phyloP scores from a whole-genome alignment of 495 filamentous ascomycete species.

The Aspergillus sclerotioniger region DNA sequence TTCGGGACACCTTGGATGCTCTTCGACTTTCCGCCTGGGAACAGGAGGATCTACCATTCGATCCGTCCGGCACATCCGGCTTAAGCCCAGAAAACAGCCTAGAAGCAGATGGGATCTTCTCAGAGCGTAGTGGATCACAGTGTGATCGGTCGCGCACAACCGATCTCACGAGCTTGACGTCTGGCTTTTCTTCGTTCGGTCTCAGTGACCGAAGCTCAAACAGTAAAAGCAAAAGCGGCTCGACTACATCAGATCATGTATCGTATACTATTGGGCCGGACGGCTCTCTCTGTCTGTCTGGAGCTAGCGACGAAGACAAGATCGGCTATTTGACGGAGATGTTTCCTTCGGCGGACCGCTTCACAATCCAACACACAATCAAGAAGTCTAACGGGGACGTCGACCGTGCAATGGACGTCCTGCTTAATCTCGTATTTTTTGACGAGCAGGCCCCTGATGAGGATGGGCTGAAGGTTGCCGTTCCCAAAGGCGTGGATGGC shows the following conservation, averaged over 20 bases:
- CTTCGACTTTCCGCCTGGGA: conserved; percentile 59
- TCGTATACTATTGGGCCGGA: conserved; percentile 34
- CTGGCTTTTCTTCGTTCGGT: conserved; percentile 24
- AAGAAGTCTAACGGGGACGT: conserved; percentile 62
- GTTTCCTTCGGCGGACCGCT: conserved; percentile 63
- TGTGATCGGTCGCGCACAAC: conserved; percentile 40
- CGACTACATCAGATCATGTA: conserved; percentile 15
- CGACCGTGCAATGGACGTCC: conserved; percentile 71
- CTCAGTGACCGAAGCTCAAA: conserved; percentile 17
- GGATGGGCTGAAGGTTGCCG: conserved; percentile 37
- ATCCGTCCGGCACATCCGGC: conserved; percentile 68
- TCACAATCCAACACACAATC: conserved; percentile 63
- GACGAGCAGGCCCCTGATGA: conserved; percentile 47
- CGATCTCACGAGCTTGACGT: conserved; percentile 41
- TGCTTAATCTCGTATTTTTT: conserved; percentile 74
- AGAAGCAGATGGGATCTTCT: conserved; percentile 21
- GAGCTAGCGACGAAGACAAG: conserved; percentile 56
- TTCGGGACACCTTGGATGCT: conserved; percentile 52
- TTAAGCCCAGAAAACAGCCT: conserved; percentile 25
- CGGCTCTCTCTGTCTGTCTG: conserved; percentile 41
- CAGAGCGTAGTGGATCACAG: conserved; percentile 26
- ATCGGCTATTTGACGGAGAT: conserved; percentile 57
- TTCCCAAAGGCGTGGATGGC: conserved; percentile 74
- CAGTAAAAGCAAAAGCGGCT: conserved; percentile 17
- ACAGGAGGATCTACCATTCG: conserved; percentile 71